Conservation (phyloP, 1,284 basidiomycete species). For the Trametes hirsuta region DNA sequence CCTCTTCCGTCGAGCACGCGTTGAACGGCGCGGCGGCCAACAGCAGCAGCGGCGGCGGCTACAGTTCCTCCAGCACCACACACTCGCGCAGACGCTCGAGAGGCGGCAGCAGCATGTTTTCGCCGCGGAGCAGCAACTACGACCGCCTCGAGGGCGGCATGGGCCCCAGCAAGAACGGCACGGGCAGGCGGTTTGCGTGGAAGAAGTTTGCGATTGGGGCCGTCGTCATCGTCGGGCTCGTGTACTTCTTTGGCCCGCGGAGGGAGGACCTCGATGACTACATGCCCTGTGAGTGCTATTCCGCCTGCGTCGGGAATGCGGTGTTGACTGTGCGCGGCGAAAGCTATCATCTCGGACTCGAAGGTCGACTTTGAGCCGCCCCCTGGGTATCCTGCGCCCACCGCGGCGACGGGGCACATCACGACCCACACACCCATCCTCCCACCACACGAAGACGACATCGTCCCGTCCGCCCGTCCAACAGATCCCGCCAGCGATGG, state of each 20-base stretch:
- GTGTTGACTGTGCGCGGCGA: background rate
- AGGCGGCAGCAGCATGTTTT: conserved; percentile 35
- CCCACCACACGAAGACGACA: conserved; percentile 28
- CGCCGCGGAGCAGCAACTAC: conserved; percentile 56
- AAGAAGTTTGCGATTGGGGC: conserved; percentile 67
- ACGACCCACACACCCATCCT: background rate
- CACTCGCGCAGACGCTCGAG: conserved; percentile 12
- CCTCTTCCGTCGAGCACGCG: background rate
- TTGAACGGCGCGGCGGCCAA: background rate
- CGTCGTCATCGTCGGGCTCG: conserved; percentile 54
- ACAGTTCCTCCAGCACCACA: background rate
- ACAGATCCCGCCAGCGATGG: conserved; percentile 66
- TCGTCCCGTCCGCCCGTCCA: conserved; percentile 34
- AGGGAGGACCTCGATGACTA: conserved; percentile 38
- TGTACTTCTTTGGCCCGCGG: conserved; percentile 67
- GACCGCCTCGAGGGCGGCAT: conserved; percentile 68
- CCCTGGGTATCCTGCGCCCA: background rate
- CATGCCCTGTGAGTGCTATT: conserved; percentile 31
- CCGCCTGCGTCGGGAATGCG: background rate
- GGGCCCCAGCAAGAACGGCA: conserved; percentile 43
- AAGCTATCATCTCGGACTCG: conserved; percentile 28
- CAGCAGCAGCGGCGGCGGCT: background rate
- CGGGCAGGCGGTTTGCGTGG: conserved; percentile 52
- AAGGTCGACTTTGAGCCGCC: conserved; percentile 17
- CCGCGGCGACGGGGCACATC: conserved; percentile 13